Evolutionary conservation across 495 filamentous ascomycete species (phyloP), one percentile per base, ranked within the genome.

Genomic region (Neurospora hispaniola): DNA sequence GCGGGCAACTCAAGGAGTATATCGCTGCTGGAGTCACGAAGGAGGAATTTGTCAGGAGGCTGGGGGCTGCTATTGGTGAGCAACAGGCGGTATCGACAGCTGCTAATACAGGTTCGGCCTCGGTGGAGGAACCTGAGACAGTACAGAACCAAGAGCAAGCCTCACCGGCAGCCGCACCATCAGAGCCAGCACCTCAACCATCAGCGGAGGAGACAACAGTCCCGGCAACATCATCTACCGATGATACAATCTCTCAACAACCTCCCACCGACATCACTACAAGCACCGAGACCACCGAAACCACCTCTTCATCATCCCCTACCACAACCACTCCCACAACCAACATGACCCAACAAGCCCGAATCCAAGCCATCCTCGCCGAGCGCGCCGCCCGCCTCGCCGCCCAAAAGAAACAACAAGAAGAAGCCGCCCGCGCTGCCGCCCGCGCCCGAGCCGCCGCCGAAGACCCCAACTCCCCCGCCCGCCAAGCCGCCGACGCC

Each of bases 1-100:
- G 89, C 80, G 89, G 85, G 23, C 84, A 87, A 72, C 76, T 91
- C 23, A 86, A 89, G 72, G 89, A 92, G 77, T 91, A 92, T 74
- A 83, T 92, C n/a, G 81, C 84, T 70, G 79, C 88, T 23, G 88
- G 89, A 4, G 83, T 87, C 3, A 78, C 84, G 23, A 90, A 87
- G 73, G 86, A 88, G 12, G 87, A 89, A 10, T 90, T 92, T 62
- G 74, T 84, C 42, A 79, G 76, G 43, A 85, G 90, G 11, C 70
- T 92, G 14, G 73, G 71, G 4, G 75, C 77, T 42, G 84, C 82
- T 39, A 75, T 90, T 35, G 72, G 59, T 40, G 38, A 70, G 20
- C 69, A 69, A 31, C 38, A 74, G 31, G 11, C 43, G 1, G 59
- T 27, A 23, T 18, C 46, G 9, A 35, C 14, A 14, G 54, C 12